Conservation (phyloP, 2,329 filamentous ascomycete genomes). For the Sclerotinia spermophila region DNA sequence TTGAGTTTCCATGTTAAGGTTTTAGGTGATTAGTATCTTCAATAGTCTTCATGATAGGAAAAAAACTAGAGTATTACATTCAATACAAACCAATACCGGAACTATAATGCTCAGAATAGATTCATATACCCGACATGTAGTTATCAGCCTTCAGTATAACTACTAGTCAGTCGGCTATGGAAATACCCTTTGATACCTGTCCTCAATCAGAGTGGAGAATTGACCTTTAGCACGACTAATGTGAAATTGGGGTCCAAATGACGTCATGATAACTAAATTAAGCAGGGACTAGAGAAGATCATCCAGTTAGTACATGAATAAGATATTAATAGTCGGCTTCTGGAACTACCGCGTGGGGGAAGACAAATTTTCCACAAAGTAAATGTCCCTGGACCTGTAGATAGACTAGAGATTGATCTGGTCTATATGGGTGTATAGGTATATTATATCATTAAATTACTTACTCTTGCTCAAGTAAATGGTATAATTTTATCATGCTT, state of each 20-base stretch:
- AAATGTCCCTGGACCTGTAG: background rate
- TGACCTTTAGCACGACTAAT: background rate
- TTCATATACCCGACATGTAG: too few species aligned
- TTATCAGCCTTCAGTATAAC: too few species aligned
- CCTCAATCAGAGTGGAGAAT: background rate
- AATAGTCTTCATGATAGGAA: background rate
- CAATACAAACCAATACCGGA: background rate
- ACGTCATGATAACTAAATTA: background rate
- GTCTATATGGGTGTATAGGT: too few species aligned
- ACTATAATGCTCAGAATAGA: too few species aligned
- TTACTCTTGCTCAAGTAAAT: too few species aligned
- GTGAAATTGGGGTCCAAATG: background rate
- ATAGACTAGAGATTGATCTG: background rate
- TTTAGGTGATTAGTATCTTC: background rate
- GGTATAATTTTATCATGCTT: too few species aligned
- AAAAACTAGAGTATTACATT: background rate
- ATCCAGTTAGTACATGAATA: background rate
- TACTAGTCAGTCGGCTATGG: background rate
- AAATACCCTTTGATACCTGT: background rate
- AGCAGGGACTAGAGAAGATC: background rate
- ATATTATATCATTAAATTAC: too few species aligned
- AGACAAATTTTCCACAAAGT: background rate
- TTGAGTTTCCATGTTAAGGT: background rate
- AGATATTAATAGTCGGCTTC: background rate
- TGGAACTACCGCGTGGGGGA: background rate